These are phyloP conservation scores for Cymbopogon flexuosus DNA, from an alignment of 202 grass and related monocot species.

Conservation along the genomic window DNA sequence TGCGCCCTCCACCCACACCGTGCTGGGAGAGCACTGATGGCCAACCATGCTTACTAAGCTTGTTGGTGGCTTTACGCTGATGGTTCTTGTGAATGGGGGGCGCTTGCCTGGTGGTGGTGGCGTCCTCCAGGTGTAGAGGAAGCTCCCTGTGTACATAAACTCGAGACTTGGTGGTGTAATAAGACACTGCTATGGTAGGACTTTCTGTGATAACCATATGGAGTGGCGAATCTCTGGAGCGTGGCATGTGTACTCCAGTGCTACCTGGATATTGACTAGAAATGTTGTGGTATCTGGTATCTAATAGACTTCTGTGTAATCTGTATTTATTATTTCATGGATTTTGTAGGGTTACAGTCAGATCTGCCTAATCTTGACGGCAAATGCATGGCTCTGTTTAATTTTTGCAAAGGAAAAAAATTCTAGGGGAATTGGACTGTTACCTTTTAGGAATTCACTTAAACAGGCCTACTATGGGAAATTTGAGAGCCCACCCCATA, in stretches of 20 bases:
- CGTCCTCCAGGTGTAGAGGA: neutral
- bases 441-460: no score
- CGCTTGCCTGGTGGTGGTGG: neutral
- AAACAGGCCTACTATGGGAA: neutral
- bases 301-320: neutral
- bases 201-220: neutral
- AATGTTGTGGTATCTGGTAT: neutral
- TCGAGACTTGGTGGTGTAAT: slow-evolving; percentile 18
- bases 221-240: neutral
- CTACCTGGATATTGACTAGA: neutral
- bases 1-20: slow-evolving; percentile 61
- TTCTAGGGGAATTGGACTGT: no score
- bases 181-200: slow-evolving; percentile 10
- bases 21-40: slow-evolving; percentile 17
- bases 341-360: neutral
- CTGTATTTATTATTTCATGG: neutral
- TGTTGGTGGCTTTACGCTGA: neutral
- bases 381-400: no score
- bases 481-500: neutral
- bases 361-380: neutral
- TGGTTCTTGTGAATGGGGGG: neutral
- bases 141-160: slow-evolving; percentile 31
- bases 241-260: slow-evolving; percentile 15
- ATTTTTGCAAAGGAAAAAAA: neutral
- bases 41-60: slow-evolving; percentile 57